Conservation (phyloP, 208 protist genomes). For the Blechomonas ayalai region DNA sequence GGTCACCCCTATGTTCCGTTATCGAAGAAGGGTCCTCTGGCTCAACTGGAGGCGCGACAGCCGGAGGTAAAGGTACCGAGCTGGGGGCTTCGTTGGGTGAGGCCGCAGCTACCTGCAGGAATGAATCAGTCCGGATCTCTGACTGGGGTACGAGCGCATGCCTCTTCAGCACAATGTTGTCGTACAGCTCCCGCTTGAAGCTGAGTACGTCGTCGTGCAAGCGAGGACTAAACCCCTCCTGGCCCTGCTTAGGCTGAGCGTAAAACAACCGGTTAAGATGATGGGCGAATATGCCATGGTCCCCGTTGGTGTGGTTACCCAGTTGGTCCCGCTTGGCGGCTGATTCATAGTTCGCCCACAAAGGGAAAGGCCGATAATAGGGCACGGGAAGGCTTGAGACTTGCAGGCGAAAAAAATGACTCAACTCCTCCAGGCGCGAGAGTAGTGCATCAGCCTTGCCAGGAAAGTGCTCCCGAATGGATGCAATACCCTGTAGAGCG, state of each 20-base stretch:
- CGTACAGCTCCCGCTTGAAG: constrained; percentile 73
- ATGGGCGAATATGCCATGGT: not conserved
- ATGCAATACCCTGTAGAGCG: constrained; percentile 27
- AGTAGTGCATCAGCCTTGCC: constrained; percentile 20
- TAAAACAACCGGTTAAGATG: not conserved
- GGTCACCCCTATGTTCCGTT: too few relatives aligned
- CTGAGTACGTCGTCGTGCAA: constrained; percentile 29
- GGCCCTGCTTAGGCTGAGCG: too few relatives aligned
- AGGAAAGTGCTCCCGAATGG: constrained; percentile 11
- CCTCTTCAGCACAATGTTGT: constrained; percentile 46
- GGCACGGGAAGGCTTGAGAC: constrained; percentile 29
- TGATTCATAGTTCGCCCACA: constrained; percentile 69
- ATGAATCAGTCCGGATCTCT: too few relatives aligned
- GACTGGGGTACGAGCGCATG: too few relatives aligned
- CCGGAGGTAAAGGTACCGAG: too few relatives aligned
- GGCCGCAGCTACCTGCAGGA: too few relatives aligned
- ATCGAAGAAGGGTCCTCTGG: too few relatives aligned
- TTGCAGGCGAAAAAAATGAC: constrained; percentile 38
- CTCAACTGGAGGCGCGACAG: too few relatives aligned
- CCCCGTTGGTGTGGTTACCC: constrained; percentile 2
- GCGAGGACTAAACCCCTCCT: not conserved
- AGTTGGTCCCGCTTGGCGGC: constrained; percentile 4
- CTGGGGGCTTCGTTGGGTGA: too few relatives aligned
- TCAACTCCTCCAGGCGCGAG: constrained; percentile 51
- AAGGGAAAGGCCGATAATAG: constrained; percentile 52